Base-by-base conservation (phyloP, 1,139 yeast species). In the Sugiyamaella grinbergsii region DNA sequence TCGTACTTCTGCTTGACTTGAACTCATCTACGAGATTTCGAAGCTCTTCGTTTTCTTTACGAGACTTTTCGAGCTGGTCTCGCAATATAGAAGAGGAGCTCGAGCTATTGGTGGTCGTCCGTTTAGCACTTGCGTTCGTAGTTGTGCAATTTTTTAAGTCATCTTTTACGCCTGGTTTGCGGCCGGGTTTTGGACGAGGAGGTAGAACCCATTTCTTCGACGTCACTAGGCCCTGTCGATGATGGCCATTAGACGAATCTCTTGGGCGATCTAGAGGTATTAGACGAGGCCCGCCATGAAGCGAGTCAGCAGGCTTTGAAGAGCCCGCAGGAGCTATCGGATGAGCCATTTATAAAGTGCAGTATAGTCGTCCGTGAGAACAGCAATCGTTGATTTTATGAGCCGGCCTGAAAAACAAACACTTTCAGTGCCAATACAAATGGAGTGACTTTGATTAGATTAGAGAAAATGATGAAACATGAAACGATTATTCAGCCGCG, bases 141-240 rank as follows among this genome's bases (percentile, higher is more conserved):
- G 10, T 23, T 11, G 20, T 33, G 5, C 42, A n/a, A 34, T 41
- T 29, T 18, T 43, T 38, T 10, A 39, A 10, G 15, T 24, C 39
- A n/a, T 33, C 48, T 15, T 40, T 40, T 10, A 38, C 23, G n/a
- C 88, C 78, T 11, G 95, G 95, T 67, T 88, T 88, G 51, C 95
- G 73, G 5, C 96, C 96, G 0, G 96, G 95, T 65, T 87, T 88
- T 3, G 94, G 93, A 52, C 95, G 73, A 10, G 96, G 95, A 2
- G 96, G 96, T 26, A 90, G 74, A 15, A 85, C 89, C 94, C 96
- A 90, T 61, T 83, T 86, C 61, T 80, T 86, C 7, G 95, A 85
- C 1, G 93, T 83, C 56, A 49, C 48, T 4, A 54, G 36, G 19
- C 53, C 48, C 3, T 44, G 23, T 5, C 29, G 28, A 13, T 34